Evolutionary conservation across 139 green algal genomes (phyloP), one percentile per base, ranked within the genome.

Genomic region (Nannochloris sp.): DNA sequence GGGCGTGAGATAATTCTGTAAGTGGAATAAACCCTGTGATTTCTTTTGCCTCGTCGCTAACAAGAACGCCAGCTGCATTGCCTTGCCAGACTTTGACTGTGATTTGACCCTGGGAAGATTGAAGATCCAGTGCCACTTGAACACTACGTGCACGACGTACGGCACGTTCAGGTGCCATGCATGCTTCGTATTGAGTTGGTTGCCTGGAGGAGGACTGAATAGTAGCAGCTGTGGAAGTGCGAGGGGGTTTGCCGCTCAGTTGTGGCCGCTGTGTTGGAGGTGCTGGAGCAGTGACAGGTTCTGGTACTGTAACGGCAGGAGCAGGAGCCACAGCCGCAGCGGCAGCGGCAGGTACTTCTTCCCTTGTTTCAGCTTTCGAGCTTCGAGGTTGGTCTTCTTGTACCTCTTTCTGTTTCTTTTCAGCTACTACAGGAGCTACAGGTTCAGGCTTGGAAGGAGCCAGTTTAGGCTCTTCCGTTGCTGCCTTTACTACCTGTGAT

Each of bases 21-120:
- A 69, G 31, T 29, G 68, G 68, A 38, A 76, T 51, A 60, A 71
- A 76, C 0, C 68, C 68, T 70, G 35, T 61, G 27, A 53, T 9
- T 13, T 13, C 44, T 45, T 44, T 30, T 44, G 10, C 35, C 25
- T 59, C 56, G 14, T 60, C 64, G 25, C 38, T 29, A 5, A 76
- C 61, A 12, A 76, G 35, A 38, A 76, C 68, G 3, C 68, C 68
- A 3, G 58, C 61, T 0, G 68, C 19, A 15, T 76, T 71, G 37
- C 36, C 60, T 27, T 64, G 59, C 68, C 68, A 76, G 27, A 76
- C 61, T 3, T 23, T 57, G 24, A 25, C 47, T 29, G 31, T 25
- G 19, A 57, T n/a, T n/a, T n/a, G n/a, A n/a, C n/a, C n/a, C n/a
- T n/a, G n/a, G n/a, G n/a, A n/a, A n/a, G n/a, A n/a, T n/a, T n/a